Base-by-base conservation (phyloP, 768 basidiomycete genomes). In the Amanita rimosa region DNA sequence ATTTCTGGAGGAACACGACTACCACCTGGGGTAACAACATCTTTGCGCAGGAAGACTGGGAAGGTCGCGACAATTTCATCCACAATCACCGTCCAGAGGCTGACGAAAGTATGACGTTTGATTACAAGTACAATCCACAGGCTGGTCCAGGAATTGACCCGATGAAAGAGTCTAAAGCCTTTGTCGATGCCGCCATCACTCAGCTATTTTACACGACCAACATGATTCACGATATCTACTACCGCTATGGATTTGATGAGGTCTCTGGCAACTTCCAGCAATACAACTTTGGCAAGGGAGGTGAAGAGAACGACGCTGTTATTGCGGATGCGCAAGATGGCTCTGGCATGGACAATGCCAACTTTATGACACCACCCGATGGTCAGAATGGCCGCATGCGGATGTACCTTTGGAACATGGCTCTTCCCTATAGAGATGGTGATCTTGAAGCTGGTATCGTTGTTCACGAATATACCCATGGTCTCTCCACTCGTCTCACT, bases 401-500 rank as follows among this genome's bases (percentile, higher is more conserved):
- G 55, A 97, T 94, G 93, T 94, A 94, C 67, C 71, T 93, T 40
- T 99, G 95, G 95, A 86, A 90, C 64, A 89, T 88, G 1, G 85
- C 82, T 6, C 70, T 76, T 19, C 95, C 95, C 2, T 97, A 85
- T 70, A 74, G 93, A 17, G 95, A 99, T 58, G 95, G 95, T 22
- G 93, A 96, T 57, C 73, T 97, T 34, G 95, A 99, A 64, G 90
- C 91, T 35, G 95, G 94, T 31, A 98, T 99, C 51, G 93, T 96
- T 55, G 92, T 97, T 50, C 91, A 93, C 64, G 90, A 94, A 64
- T 60, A 86, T 54, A 69, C 75, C 45, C 95, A 99, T 63, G 95
- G 95, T 52, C 68, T 97, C 42, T 91, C 87, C 60, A 99, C 92
- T 2, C 85, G 95, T 58, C 64, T 97, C 53, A 98, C 95, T 6